Evolutionary conservation across 2,329 filamentous ascomycete species (phyloP).

Genomic region (Thermoascus crustaceus): DNA sequence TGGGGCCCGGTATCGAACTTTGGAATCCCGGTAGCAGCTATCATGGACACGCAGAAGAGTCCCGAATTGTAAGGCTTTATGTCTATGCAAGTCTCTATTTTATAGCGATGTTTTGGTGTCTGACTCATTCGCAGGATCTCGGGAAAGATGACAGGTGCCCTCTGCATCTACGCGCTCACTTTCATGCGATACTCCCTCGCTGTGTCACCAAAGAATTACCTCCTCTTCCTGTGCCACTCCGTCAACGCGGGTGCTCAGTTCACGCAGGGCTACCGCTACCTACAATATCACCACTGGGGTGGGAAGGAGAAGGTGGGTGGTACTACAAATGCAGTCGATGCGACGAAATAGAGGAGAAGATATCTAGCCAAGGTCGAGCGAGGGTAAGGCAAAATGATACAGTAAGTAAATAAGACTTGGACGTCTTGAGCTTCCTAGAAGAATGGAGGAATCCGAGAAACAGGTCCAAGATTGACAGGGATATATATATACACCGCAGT

Average conservation of each 20-base stretch:
- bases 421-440: too few relatives aligned
- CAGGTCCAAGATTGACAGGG: too few relatives aligned
- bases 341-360: too few relatives aligned
- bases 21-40: constrained; percentile 7
- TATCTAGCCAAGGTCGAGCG: too few relatives aligned
- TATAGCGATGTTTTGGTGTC: neutral
- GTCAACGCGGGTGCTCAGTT: constrained; percentile 8
- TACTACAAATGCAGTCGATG: too few relatives aligned
- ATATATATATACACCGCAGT: too few relatives aligned
- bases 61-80: constrained; percentile 7
- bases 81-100: neutral
- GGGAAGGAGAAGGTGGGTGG: too few relatives aligned
- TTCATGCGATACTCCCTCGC: constrained; percentile 10
- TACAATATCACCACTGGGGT: too few relatives aligned
- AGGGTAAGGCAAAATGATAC: too few relatives aligned
- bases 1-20: constrained; percentile 9
- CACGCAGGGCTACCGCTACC: constrained; percentile 5
- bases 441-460: too few relatives aligned
- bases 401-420: too few relatives aligned
- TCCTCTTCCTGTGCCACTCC: constrained; percentile 8
- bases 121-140: constrained; percentile 5
- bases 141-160: constrained; percentile 7
- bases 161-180: constrained; percentile 5
- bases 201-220: constrained; percentile 7
- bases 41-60: constrained; percentile 8